Evolutionary conservation across 352 stramenopile genomes (phyloP).

Genomic region (Phytophthora citricola): DNA sequence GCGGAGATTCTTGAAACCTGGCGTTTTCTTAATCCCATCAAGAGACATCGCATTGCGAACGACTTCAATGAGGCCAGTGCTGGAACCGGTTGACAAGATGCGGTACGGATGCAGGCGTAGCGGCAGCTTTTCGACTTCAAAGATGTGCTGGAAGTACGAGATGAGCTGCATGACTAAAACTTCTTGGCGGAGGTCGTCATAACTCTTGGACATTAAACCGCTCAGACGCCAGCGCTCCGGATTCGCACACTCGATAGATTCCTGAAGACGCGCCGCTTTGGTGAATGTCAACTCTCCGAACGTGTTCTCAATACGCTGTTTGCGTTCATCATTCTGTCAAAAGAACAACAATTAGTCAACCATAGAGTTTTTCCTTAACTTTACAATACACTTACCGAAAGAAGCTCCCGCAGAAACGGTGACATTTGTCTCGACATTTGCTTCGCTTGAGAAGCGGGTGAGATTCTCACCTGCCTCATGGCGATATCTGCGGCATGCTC

Average conservation of each 20-base stretch:
- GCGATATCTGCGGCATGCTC: slow-evolving; percentile 29
- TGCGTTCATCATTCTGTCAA: slow-evolving; percentile 45
- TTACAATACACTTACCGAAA: slow-evolving; percentile 25
- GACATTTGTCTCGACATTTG: slow-evolving; percentile 22
- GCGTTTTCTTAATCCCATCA: slow-evolving; percentile 95
- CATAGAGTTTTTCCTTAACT: no score
- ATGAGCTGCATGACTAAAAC: slow-evolving; percentile 98
- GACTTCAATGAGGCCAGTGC: slow-evolving; percentile 96
- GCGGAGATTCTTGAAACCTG: slow-evolving; percentile 86
- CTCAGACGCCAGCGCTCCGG: slow-evolving; percentile 53
- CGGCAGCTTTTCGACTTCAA: slow-evolving; percentile 89
- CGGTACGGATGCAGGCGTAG: slow-evolving; percentile 95
- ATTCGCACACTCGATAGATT: slow-evolving; percentile 12
- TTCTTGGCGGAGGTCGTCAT: slow-evolving; percentile 98
- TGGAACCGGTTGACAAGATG: slow-evolving; percentile 95
- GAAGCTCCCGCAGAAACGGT: slow-evolving; percentile 33
- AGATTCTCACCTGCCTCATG: slow-evolving; percentile 14
- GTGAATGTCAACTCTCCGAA: slow-evolving; percentile 78
- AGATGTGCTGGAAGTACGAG: slow-evolving; percentile 94
- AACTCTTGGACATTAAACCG: slow-evolving; percentile 96
- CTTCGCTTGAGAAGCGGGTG: slow-evolving; percentile 3
- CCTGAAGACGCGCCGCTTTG: slow-evolving; percentile 51
- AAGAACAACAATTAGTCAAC: not conserved
- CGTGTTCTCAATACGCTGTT: slow-evolving; percentile 60
- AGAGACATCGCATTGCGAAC: slow-evolving; percentile 97